Percentiles rank a stretch among this genome's conserved stretches.
These are phyloP conservation scores for Macadamia tetraphylla DNA, from an alignment of 164 flowering plant species.

Conservation along the genomic window DNA sequence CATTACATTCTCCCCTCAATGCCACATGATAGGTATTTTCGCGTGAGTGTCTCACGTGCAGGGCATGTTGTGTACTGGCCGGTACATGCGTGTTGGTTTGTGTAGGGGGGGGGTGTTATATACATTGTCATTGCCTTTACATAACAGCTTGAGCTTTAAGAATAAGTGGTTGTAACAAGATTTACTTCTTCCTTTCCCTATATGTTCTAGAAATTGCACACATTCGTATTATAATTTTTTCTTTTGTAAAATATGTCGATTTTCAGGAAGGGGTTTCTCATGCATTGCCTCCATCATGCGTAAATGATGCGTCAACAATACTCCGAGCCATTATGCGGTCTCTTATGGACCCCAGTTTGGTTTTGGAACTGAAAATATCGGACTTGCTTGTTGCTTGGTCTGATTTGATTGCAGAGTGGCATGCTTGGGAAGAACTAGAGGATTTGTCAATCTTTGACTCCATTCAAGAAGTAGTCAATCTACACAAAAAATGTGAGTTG, in stretches of 20 bases:
- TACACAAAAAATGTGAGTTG: constrained; percentile 37
- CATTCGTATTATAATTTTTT: neutral
- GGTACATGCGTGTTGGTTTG: too few relatives aligned
- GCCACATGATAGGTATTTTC: too few relatives aligned
- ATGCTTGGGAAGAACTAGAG: constrained; percentile 81
- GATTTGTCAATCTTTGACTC: constrained; percentile 54
- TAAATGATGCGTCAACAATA: constrained; percentile 54
- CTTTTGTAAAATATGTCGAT: constrained; percentile 1
- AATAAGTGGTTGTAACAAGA: too few relatives aligned
- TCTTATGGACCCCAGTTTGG: constrained; percentile 23
- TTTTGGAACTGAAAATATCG: constrained; percentile 43
- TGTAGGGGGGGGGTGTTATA: too few relatives aligned
- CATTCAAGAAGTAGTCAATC: constrained; percentile 48
- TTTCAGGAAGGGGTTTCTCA: constrained; percentile 33
- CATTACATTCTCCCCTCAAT: too few relatives aligned
- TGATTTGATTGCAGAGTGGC: constrained; percentile 67
- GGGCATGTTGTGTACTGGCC: too few relatives aligned
- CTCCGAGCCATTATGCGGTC: constrained; percentile 46
- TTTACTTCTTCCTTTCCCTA: neutral
- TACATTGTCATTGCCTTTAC: too few relatives aligned
- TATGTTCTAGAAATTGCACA: neutral
- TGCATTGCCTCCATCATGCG: constrained; percentile 38
- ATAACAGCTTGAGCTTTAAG: too few relatives aligned
- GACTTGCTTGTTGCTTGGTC: constrained; percentile 63
- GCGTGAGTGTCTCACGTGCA: too few relatives aligned